Percentiles rank a stretch among this genome's conserved stretches.
Evolutionary conservation across 2,329 filamentous ascomycete genomes (phyloP).

Genomic region (Microdochium paspali): DNA sequence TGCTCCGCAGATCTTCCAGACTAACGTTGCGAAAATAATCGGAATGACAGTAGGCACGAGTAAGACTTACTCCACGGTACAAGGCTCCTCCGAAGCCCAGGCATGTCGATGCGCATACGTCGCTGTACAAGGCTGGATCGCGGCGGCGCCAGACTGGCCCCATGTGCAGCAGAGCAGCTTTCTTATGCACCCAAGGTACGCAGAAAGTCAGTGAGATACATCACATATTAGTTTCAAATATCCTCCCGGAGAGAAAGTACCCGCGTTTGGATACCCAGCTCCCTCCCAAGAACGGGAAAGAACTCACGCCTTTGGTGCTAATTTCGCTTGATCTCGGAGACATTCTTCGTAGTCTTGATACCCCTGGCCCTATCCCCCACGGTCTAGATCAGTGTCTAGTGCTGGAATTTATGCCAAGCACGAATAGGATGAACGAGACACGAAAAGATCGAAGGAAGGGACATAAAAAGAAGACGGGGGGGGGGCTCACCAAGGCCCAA

Average conservation of each 20-base stretch:
- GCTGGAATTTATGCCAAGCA: too few relatives aligned
- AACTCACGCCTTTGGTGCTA: slow-evolving; percentile 22
- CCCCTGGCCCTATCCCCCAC: slow-evolving; percentile 12
- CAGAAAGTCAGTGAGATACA: too few relatives aligned
- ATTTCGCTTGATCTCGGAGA: slow-evolving; percentile 18
- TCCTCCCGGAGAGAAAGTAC: too few relatives aligned
- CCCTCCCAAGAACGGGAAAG: too few relatives aligned
- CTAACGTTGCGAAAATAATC: too few relatives aligned
- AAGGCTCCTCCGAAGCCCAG: slow-evolving; percentile 15
- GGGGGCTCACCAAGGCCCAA: slow-evolving; percentile 52
- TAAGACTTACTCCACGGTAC: slow-evolving; percentile 1
- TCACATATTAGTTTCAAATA: too few relatives aligned
- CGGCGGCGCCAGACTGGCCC: slow-evolving; percentile 24
- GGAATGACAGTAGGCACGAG: background rate
- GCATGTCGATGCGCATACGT: slow-evolving; percentile 28
- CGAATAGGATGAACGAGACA: too few relatives aligned
- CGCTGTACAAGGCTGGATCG: slow-evolving; percentile 13
- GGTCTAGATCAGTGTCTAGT: slow-evolving; percentile 2
- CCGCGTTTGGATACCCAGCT: too few relatives aligned
- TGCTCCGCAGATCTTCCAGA: too few relatives aligned
- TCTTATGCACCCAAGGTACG: slow-evolving; percentile 19
- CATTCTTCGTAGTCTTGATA: slow-evolving; percentile 19
- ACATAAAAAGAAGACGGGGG: too few relatives aligned
- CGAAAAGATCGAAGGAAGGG: too few relatives aligned
- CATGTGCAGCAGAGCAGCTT: slow-evolving; percentile 45